phyloP scores from a whole-genome alignment of 2,329 filamentous ascomycete genomes.

The Cladophialophora exuberans region DNA sequence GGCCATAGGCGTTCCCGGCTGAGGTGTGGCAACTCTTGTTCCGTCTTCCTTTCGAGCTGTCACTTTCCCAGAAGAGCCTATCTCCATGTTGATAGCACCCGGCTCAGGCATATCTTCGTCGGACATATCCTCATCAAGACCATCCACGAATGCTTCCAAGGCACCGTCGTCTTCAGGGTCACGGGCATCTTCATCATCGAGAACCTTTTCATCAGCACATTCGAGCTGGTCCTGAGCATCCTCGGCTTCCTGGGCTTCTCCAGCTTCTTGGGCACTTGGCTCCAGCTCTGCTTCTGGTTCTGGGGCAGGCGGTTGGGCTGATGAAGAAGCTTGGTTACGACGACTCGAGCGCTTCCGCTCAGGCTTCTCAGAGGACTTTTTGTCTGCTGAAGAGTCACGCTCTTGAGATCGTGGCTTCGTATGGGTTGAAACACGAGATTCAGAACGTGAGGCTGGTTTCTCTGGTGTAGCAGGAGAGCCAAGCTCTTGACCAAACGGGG shows the following conservation, averaged over 20 bases:
- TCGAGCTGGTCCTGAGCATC: conserved; percentile 78
- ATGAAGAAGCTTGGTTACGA: conserved; percentile 56
- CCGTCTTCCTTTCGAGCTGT: conserved; percentile 92
- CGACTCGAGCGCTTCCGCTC: conserved; percentile 65
- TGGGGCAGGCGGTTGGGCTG: conserved; percentile 59
- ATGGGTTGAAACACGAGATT: conserved; percentile 42
- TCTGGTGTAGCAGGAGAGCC: conserved; percentile 18
- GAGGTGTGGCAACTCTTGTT: conserved; percentile 80
- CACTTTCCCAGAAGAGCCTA: conserved; percentile 82
- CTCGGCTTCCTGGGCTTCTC: too few relatives aligned
- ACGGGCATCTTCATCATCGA: conserved; percentile 72
- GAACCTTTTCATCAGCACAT: conserved; percentile 87
- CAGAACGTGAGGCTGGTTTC: conserved; percentile 48
- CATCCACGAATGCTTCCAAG: conserved; percentile 86
- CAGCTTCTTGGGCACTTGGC: conserved; percentile 63
- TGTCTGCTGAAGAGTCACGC: conserved; percentile 16
- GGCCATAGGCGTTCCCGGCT: conserved; percentile 50
- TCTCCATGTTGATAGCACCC: conserved; percentile 87
- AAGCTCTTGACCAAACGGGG: conserved; percentile 32
- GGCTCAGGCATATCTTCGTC: conserved; percentile 77
- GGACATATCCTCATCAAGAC: conserved; percentile 81
- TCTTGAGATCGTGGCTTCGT: conserved; percentile 34
- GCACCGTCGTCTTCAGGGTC: conserved; percentile 57
- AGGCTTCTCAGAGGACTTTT: conserved; percentile 41
- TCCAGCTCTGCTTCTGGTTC: too few relatives aligned